Evolutionary conservation across 139 green algal species (phyloP).

Genomic region (Coccomyxa sp.): DNA sequence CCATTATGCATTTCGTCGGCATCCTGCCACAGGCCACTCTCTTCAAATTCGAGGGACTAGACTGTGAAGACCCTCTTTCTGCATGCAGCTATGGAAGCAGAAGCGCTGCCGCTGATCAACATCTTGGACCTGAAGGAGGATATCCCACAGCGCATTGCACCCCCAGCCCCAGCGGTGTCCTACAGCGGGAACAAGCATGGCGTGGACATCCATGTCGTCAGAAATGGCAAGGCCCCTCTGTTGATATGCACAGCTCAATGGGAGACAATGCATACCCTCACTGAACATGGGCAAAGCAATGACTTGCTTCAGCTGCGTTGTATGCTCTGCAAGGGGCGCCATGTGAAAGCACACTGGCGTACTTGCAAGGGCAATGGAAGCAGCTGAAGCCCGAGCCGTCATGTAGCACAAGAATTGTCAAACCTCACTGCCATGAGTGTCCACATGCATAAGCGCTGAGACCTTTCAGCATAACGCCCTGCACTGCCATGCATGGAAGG

Average conservation of each 20-base stretch:
- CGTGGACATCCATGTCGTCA: slow-evolving; percentile 68
- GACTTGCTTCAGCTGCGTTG: neutral
- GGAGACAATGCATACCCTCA: neutral
- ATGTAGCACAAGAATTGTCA: no score
- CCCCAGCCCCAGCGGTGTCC: slow-evolving; percentile 58
- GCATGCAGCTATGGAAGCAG: slow-evolving; percentile 91
- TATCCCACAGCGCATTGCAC: slow-evolving; percentile 40
- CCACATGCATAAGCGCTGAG: no score
- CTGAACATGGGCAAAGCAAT: neutral
- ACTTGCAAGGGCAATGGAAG: no score
- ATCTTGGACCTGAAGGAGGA: slow-evolving; percentile 55
- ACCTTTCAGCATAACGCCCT: neutral
- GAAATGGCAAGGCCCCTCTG: slow-evolving; percentile 45
- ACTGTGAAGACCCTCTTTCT: no score
- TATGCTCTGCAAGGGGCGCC: no score
- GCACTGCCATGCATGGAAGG: neutral
- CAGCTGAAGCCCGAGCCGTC: no score
- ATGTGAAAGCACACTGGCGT: no score
- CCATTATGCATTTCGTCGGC: no score
- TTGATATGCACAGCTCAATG: neutral
- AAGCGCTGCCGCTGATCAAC: slow-evolving; percentile 79
- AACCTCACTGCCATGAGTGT: no score
- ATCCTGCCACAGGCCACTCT: no score
- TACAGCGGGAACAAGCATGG: slow-evolving; percentile 54
- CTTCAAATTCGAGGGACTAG: no score